Percentiles rank a stretch among this genome's conserved stretches.
phyloP scores from a whole-genome alignment of 805 yeast genomes.

The Saitoella complicata region DNA sequence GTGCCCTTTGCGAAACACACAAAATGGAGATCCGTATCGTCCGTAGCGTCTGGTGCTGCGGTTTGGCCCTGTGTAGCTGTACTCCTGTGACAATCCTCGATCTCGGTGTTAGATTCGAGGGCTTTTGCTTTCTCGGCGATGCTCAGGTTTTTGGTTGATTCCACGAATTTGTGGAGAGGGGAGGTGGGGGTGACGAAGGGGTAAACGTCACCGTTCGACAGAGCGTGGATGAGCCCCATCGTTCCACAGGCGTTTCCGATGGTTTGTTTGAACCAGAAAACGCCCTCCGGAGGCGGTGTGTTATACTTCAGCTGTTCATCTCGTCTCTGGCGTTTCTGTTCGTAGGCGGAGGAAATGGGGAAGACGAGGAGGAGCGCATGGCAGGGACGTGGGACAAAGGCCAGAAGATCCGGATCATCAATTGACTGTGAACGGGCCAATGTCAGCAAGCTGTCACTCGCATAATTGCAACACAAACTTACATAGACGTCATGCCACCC shows the following conservation, averaged over 20 bases:
- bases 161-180: slow-evolving; percentile 16
- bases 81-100: slow-evolving; percentile 19
- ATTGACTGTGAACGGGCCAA: slow-evolving; percentile 32
- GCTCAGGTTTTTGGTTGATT: slow-evolving; percentile 10
- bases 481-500: slow-evolving; percentile 56
- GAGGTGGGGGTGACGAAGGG: slow-evolving; percentile 18
- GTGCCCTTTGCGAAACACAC: slow-evolving; percentile 44
- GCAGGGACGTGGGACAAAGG: slow-evolving; percentile 69
- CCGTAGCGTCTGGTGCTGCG: slow-evolving; percentile 27
- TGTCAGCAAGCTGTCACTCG: neutral
- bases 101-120: slow-evolving; percentile 27
- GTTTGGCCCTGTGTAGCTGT: slow-evolving; percentile 23
- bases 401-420: slow-evolving; percentile 65
- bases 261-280: slow-evolving; percentile 73
- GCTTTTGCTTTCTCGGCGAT: slow-evolving; percentile 26
- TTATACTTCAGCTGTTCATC: slow-evolving; percentile 19
- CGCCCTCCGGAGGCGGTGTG: slow-evolving; percentile 15
- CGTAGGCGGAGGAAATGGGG: slow-evolving; percentile 56
- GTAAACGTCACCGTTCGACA: slow-evolving; percentile 23
- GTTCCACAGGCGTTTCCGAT: slow-evolving; percentile 86
- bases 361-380: slow-evolving; percentile 63
- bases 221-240: slow-evolving; percentile 64
- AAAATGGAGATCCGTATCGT: slow-evolving; percentile 50
- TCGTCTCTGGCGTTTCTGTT: slow-evolving; percentile 29
- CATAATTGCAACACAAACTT: too few relatives aligned